Conservation (phyloP, 345 rosid species). For the Erysimum cheiranthoides region DNA sequence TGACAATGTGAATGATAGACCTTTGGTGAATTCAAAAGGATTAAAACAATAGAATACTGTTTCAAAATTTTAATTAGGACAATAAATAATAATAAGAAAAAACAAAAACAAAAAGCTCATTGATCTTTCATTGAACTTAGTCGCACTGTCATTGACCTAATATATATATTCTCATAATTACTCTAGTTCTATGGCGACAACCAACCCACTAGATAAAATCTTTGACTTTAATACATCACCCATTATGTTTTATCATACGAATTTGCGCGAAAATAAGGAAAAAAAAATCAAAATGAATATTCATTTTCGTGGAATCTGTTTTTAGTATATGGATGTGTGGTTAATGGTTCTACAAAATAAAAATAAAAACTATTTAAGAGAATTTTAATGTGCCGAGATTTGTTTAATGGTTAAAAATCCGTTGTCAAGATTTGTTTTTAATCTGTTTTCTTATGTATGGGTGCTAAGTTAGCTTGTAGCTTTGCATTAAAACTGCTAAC, state of each 20-base stretch:
- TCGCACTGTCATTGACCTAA: constrained; percentile 40
- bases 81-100: not conserved
- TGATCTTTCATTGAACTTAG: constrained; percentile 45
- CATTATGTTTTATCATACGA: constrained; percentile 18
- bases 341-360: not conserved
- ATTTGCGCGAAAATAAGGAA: constrained; percentile 16
- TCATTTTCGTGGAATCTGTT: constrained; percentile 29
- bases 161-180: not conserved
- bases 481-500: too few species aligned
- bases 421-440: not conserved
- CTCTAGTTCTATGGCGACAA: constrained; percentile 18
- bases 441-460: not conserved
- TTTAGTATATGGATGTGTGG: constrained; percentile 2
- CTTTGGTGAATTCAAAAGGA: constrained; percentile 36
- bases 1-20: constrained; percentile 33
- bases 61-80: not conserved
- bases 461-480: too few species aligned
- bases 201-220: constrained; percentile 39
- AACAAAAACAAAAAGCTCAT: constrained; percentile 4
- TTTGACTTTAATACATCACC: constrained; percentile 34
- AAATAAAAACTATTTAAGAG: not conserved
- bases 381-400: not conserved
- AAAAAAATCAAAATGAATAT: constrained; percentile 25
- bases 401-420: not conserved
- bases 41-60: not conserved